Conservation (phyloP, 371 early-diverging fungal genomes). For the Capillidium rhysosporum region DNA sequence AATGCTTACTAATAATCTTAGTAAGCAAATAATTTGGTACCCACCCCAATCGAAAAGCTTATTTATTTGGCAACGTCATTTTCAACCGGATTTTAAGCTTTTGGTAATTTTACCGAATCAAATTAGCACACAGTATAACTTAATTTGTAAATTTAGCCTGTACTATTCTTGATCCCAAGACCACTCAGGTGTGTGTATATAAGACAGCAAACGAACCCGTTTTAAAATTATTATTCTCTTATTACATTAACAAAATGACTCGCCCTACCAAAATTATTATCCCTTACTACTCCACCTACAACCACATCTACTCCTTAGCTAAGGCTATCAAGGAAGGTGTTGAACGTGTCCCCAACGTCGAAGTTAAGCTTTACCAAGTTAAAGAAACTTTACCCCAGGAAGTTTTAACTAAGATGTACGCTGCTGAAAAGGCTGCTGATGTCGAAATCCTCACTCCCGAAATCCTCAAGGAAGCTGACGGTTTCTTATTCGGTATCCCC, state of each 20-base stretch:
- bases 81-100: no score
- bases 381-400: constrained; percentile 43
- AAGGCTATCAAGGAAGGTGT: constrained; percentile 33
- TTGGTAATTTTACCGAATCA: no score
- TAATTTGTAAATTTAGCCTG: no score
- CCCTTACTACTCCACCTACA: constrained; percentile 6
- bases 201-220: no score
- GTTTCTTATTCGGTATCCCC: constrained; percentile 58
- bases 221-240: no score
- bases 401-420: constrained; percentile 48
- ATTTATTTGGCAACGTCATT: no score
- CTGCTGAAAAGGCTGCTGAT: constrained; percentile 23
- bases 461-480: constrained; percentile 44
- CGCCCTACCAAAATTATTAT: background rate
- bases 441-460: constrained; percentile 33
- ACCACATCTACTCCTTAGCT: background rate
- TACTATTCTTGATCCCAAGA: no score
- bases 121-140: no score
- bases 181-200: no score
- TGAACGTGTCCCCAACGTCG: constrained; percentile 26
- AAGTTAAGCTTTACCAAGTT: constrained; percentile 43
- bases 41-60: no score
- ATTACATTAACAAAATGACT: background rate
- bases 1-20: no score
- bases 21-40: no score